phyloP scores from a whole-genome alignment of 768 basidiomycete genomes.

The Neoboletus subvelutipes region DNA sequence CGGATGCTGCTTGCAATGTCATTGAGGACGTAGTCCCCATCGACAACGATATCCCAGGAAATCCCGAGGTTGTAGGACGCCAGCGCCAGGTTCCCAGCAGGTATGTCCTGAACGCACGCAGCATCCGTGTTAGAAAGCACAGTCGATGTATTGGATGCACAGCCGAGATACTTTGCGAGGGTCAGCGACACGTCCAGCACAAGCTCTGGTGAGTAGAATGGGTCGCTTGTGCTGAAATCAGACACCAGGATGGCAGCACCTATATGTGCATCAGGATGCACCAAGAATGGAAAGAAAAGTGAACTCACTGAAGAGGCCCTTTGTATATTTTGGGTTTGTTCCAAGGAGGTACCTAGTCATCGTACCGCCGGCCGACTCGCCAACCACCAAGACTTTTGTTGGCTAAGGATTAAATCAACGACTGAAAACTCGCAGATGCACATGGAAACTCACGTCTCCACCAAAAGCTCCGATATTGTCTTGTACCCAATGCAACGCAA shows the following conservation, averaged over 20 bases:
- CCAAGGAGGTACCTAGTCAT: slow-evolving; percentile 18
- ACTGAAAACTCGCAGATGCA: not conserved
- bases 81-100: slow-evolving; percentile 6
- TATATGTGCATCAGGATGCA: not conserved
- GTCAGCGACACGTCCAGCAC: slow-evolving; percentile 13
- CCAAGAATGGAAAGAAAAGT: not conserved
- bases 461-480: slow-evolving; percentile 37
- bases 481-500: slow-evolving; percentile 39
- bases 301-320: slow-evolving; percentile 20
- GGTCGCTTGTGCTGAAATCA: slow-evolving; percentile 13
- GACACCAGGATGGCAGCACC: slow-evolving; percentile 17
- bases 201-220: slow-evolving; percentile 16
- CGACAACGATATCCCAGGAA: slow-evolving; percentile 12
- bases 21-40: slow-evolving; percentile 19
- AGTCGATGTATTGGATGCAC: slow-evolving; percentile 15
- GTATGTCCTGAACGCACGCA: slow-evolving; percentile 6
- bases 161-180: slow-evolving; percentile 17
- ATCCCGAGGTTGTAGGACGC: slow-evolving; percentile 10
- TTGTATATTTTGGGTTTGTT: slow-evolving; percentile 17
- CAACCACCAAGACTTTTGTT: slow-evolving; percentile 19
- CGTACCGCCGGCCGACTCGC: slow-evolving; percentile 22
- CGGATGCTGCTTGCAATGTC: slow-evolving; percentile 15
- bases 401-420: slow-evolving; percentile 1
- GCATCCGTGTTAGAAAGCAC: not conserved
- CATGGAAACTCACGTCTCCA: slow-evolving; percentile 28